Evolutionary conservation across 2,329 filamentous ascomycete species (phyloP).

Genomic region (Cryphonectria radicalis): DNA sequence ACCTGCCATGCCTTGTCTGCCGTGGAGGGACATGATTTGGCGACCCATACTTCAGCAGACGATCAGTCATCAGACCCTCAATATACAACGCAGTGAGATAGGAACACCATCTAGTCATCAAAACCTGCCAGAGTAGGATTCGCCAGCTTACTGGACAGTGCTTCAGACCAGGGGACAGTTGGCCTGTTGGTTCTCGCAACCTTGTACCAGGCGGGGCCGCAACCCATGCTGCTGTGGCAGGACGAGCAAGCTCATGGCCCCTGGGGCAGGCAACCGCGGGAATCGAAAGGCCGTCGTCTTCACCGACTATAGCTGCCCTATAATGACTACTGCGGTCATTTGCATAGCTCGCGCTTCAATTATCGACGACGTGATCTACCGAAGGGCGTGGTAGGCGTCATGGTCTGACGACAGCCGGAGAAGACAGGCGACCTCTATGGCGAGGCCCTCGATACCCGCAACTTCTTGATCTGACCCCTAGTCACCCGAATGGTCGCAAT

Average conservation of each 20-base stretch:
- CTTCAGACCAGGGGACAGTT: background rate
- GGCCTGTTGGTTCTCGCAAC: slow-evolving; percentile 5
- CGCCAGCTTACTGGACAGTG: slow-evolving; percentile 1
- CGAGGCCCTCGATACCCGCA: background rate
- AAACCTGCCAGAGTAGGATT: background rate
- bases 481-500: background rate
- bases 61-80: slow-evolving; percentile 3
- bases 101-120: background rate
- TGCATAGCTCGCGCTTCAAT: slow-evolving; percentile 10
- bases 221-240: slow-evolving; percentile 7
- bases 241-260: slow-evolving; percentile 3
- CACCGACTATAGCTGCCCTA: slow-evolving; percentile 8
- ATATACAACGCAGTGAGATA: background rate
- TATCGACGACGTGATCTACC: slow-evolving; percentile 16
- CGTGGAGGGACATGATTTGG: background rate
- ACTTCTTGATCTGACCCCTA: background rate
- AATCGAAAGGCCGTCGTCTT: background rate
- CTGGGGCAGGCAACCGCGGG: background rate
- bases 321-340: slow-evolving; percentile 13
- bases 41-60: background rate
- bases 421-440: background rate
- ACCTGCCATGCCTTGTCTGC: background rate
- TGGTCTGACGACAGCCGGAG: background rate
- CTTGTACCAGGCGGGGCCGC: background rate
- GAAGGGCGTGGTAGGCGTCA: background rate